These are phyloP conservation scores for Suillus variegatus DNA, from an alignment of 768 basidiomycete species.

Conservation along the genomic window DNA sequence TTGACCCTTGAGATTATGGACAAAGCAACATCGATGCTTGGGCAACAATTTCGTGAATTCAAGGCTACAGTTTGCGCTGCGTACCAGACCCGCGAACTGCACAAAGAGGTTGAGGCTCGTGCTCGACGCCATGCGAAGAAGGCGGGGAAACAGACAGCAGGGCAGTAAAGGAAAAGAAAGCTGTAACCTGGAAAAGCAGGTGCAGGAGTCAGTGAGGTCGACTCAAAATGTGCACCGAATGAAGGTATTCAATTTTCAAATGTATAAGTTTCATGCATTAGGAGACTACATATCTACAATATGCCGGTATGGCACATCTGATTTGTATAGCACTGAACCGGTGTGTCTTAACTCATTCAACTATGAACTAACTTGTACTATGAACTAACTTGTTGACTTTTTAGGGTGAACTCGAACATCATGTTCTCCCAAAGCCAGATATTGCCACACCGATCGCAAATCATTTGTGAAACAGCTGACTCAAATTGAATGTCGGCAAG, in stretches of 20 bases:
- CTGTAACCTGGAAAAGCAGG: too few relatives aligned
- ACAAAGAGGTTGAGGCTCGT: background rate
- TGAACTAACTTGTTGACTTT: background rate
- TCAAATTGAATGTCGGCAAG: constrained; percentile 7
- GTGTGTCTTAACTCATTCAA: constrained; percentile 5
- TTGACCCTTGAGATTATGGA: background rate
- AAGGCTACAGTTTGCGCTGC: background rate
- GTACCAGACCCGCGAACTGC: background rate
- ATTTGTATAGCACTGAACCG: constrained; percentile 35
- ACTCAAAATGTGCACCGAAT: background rate
- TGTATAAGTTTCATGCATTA: constrained; percentile 26
- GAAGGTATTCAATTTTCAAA: constrained; percentile 18
- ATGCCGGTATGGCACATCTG: constrained; percentile 31
- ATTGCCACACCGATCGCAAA: background rate
- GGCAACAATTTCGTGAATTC: background rate
- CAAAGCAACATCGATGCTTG: background rate
- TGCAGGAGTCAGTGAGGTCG: too few relatives aligned
- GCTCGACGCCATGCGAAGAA: background rate
- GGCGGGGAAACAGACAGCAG: constrained; percentile 5
- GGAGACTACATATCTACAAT: constrained; percentile 22
- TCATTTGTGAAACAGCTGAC: background rate
- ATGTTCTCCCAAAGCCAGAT: constrained; percentile 4
- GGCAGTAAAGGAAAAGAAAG: too few relatives aligned
- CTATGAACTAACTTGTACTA: too few relatives aligned
- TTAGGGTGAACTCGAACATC: constrained; percentile 17